phyloP scores from a whole-genome alignment of 768 basidiomycete species.

The Auriculariales sp. region DNA sequence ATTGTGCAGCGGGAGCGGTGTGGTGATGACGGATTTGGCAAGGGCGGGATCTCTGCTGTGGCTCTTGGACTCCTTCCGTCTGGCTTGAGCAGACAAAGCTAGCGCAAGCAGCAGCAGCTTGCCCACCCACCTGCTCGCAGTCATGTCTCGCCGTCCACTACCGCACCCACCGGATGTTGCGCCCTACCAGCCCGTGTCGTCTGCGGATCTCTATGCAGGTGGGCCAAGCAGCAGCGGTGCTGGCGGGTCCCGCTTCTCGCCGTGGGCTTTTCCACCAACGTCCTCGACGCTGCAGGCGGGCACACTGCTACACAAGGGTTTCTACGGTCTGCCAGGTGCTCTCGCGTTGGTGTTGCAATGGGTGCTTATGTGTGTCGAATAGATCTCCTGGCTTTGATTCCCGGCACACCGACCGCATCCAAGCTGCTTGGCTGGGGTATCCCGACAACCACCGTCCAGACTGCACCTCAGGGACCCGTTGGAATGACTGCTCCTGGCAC shows the following conservation, averaged over 20 bases:
- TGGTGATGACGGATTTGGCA: too few relatives aligned
- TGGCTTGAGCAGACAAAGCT: too few relatives aligned
- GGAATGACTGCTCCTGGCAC: too few relatives aligned
- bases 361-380: too few relatives aligned
- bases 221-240: too few relatives aligned
- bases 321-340: constrained; percentile 33
- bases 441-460: constrained; percentile 22
- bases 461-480: constrained; percentile 45
- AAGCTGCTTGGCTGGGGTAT: constrained; percentile 43
- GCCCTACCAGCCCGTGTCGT: neutral
- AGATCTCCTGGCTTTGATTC: constrained; percentile 61
- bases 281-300: constrained; percentile 36
- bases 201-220: neutral
- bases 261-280: constrained; percentile 1
- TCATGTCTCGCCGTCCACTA: neutral
- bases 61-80: too few relatives aligned
- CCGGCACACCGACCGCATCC: constrained; percentile 48
- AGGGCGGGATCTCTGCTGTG: too few relatives aligned
- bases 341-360: too few relatives aligned
- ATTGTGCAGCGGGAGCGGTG: too few relatives aligned
- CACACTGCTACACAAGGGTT: constrained; percentile 76
- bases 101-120: too few relatives aligned
- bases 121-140: too few relatives aligned
- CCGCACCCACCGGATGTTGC: neutral
- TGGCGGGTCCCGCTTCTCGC: neutral